These are phyloP conservation scores for Dianthus caryophyllus DNA, from an alignment of 148 eudicot genomes.

Conservation along the genomic window DNA sequence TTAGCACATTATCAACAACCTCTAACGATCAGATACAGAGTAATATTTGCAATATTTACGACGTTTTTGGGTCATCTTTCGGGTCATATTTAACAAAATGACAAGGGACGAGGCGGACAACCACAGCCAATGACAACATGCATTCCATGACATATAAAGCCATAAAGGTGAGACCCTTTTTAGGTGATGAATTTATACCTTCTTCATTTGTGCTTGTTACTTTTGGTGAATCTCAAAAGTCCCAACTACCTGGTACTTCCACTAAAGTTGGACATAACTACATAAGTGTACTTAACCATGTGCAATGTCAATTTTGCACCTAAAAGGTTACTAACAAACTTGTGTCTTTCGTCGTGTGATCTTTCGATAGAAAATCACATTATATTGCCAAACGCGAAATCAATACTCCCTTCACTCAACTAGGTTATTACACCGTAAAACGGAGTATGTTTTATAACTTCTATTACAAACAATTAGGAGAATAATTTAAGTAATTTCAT, in stretches of 20 bases:
- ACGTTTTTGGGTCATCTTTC: not conserved
- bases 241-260: not conserved
- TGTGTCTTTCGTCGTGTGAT: not conserved
- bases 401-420: no score
- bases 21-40: not conserved
- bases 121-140: not conserved
- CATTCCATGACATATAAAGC: not conserved
- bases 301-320: not conserved
- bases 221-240: not conserved
- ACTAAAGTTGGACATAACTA: no score
- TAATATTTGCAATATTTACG: no score
- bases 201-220: slow-evolving; percentile 1
- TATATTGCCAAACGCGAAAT: no score
- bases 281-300: no score
- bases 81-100: slow-evolving; percentile 1
- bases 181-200: not conserved
- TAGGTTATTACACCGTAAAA: no score
- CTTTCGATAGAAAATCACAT: not conserved
- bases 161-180: not conserved
- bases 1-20: not conserved
- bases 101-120: not conserved
- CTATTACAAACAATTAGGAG: no score
- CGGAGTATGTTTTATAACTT: no score
- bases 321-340: not conserved
- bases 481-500: no score